Evolutionary conservation across 345 rosid genomes (phyloP).

Genomic region (Punica granatum): DNA sequence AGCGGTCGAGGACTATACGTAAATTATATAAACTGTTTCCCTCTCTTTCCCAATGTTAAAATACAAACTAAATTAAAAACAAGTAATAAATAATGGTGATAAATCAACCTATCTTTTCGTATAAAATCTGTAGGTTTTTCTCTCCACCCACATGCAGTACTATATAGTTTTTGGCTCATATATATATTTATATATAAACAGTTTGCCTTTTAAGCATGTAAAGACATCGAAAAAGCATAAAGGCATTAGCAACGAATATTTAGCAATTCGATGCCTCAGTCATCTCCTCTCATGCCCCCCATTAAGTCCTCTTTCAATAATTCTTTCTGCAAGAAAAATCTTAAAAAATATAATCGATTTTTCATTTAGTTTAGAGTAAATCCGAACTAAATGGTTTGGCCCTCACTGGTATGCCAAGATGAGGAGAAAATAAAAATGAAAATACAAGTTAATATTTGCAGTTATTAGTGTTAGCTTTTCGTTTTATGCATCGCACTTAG

Average conservation of each 20-base stretch:
- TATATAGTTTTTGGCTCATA: not conserved
- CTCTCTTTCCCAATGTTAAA: too few relatives aligned
- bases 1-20: not conserved
- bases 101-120: not conserved
- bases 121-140: not conserved
- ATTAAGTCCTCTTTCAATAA: not conserved
- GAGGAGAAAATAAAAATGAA: too few relatives aligned
- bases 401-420: too few relatives aligned
- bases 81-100: not conserved
- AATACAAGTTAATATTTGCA: too few relatives aligned
- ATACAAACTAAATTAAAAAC: too few relatives aligned
- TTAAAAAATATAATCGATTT: not conserved
- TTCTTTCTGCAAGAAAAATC: not conserved
- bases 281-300: conserved; percentile 3
- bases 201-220: not conserved
- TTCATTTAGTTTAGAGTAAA: not conserved
- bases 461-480: too few relatives aligned
- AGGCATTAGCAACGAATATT: not conserved
- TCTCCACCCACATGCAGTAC: not conserved
- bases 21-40: too few relatives aligned
- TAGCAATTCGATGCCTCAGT: not conserved
- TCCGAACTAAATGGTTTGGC: too few relatives aligned
- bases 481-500: too few relatives aligned
- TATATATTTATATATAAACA: not conserved
- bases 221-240: conserved; percentile 3